A percentile compares a stretch with the other conserved stretches of the same genome.
These are phyloP conservation scores for Closterium sp. DNA, from an alignment of 139 green algal species.

Conservation along the genomic window DNA sequence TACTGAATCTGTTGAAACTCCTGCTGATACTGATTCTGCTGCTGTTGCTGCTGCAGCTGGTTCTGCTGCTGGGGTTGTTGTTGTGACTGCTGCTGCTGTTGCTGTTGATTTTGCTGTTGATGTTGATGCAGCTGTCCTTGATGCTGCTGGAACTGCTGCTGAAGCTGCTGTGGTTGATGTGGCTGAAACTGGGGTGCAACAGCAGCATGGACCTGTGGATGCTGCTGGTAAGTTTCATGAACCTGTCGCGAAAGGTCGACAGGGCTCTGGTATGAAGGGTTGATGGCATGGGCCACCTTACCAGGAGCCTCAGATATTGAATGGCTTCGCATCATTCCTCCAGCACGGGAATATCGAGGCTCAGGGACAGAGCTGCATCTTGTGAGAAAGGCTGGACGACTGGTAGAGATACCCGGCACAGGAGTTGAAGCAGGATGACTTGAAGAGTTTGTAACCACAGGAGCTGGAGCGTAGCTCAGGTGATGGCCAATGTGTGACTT, in stretches of 20 bases:
- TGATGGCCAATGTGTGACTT: background rate
- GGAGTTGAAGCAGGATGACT: background rate
- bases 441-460: background rate
- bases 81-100: background rate
- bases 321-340: background rate
- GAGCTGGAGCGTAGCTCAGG: background rate
- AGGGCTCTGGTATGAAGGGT: background rate
- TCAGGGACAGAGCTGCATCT: background rate
- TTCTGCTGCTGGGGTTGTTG: background rate
- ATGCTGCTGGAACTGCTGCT: background rate
- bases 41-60: background rate
- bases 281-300: background rate
- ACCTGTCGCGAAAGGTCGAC: background rate
- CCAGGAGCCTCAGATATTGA: background rate
- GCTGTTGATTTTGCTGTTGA: too few relatives aligned
- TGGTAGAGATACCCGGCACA: background rate
- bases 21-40: background rate
- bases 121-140: background rate
- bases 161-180: background rate
- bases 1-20: background rate
- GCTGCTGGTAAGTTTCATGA: background rate
- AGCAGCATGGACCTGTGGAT: background rate
- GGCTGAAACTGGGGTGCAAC: background rate
- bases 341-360: background rate
- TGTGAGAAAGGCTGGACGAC: background rate